Percentiles rank a stretch among this genome's conserved stretches.
phyloP scores from a whole-genome alignment of 345 rosid genomes.

The Psidium friedrichsthalianum region DNA sequence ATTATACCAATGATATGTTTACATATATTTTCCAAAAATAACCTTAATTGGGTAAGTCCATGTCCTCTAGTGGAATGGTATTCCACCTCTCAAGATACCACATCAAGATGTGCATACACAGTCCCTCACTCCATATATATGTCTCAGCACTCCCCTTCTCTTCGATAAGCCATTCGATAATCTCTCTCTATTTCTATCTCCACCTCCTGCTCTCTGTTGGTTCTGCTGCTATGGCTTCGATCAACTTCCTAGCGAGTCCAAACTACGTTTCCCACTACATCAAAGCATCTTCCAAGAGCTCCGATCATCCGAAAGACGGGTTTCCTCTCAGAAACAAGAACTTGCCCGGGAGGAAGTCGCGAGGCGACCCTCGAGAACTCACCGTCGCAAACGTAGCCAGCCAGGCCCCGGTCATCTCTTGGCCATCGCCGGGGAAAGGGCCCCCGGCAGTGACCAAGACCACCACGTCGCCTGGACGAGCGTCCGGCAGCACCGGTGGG shows the following conservation, averaged over 20 bases:
- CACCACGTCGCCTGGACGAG: slow-evolving; percentile 93
- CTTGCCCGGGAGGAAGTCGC: slow-evolving; percentile 5
- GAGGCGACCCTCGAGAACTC: slow-evolving; percentile 6
- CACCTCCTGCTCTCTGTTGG: background rate
- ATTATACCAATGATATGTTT: background rate
- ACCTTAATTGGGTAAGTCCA: background rate
- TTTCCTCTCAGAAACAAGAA: background rate
- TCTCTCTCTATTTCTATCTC: background rate
- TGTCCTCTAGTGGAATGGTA: slow-evolving; percentile 35
- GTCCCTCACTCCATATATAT: background rate
- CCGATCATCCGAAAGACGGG: background rate
- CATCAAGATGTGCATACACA: background rate
- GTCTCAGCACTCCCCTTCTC: background rate
- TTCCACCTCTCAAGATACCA: slow-evolving; percentile 32
- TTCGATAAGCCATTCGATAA: background rate
- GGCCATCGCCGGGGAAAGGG: slow-evolving; percentile 20
- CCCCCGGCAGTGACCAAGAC: background rate
- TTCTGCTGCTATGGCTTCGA: slow-evolving; percentile 27
- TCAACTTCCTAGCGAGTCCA: slow-evolving; percentile 8
- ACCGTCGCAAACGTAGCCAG: slow-evolving; percentile 21
- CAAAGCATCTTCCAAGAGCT: slow-evolving; percentile 7
- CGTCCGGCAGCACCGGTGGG: slow-evolving; percentile 66
- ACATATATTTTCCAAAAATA: background rate
- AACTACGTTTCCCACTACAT: slow-evolving; percentile 9
- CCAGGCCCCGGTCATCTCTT: slow-evolving; percentile 4